Percentiles rank a stretch among this genome's conserved stretches.
Conservation (phyloP, 441 rosid species). For the Bocquillonia castaneifolia region DNA sequence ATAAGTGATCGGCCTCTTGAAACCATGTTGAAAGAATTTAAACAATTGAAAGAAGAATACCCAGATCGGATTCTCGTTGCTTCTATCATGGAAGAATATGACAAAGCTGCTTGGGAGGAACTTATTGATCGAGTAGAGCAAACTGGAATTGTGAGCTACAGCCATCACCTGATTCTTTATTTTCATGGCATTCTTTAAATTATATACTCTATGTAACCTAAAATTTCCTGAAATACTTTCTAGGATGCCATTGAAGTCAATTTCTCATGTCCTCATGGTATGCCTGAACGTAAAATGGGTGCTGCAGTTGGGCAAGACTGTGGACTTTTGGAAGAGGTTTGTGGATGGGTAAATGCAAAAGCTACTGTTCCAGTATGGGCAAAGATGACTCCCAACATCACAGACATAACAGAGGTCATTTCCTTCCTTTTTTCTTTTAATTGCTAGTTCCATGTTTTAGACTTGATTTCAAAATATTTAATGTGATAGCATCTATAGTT, state of each 20-base stretch:
- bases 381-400: slow-evolving; percentile 97
- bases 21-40: slow-evolving; percentile 82
- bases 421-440: slow-evolving; percentile 6
- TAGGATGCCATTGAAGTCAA: slow-evolving; percentile 94
- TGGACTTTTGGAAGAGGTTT: slow-evolving; percentile 68
- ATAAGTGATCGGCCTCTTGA: slow-evolving; percentile 91
- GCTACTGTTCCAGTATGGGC: slow-evolving; percentile 99
- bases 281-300: slow-evolving; percentile 98
- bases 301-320: slow-evolving; percentile 97
- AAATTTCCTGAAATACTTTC: slow-evolving; percentile 3
- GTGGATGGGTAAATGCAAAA: slow-evolving; percentile 93
- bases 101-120: slow-evolving; percentile 89
- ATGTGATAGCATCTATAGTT: background rate
- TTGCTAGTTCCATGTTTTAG: background rate
- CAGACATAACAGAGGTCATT: slow-evolving; percentile 79
- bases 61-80: slow-evolving; percentile 91
- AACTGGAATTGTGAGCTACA: slow-evolving; percentile 74
- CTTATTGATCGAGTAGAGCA: slow-evolving; percentile 93
- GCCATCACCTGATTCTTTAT: background rate
- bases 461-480: background rate
- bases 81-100: slow-evolving; percentile 92
- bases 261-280: slow-evolving; percentile 96
- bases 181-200: background rate
- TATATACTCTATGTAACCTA: background rate
- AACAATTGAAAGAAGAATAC: slow-evolving; percentile 68